phyloP scores from a whole-genome alignment of 108 stramenopile species.

The Craspedostauros australis region DNA sequence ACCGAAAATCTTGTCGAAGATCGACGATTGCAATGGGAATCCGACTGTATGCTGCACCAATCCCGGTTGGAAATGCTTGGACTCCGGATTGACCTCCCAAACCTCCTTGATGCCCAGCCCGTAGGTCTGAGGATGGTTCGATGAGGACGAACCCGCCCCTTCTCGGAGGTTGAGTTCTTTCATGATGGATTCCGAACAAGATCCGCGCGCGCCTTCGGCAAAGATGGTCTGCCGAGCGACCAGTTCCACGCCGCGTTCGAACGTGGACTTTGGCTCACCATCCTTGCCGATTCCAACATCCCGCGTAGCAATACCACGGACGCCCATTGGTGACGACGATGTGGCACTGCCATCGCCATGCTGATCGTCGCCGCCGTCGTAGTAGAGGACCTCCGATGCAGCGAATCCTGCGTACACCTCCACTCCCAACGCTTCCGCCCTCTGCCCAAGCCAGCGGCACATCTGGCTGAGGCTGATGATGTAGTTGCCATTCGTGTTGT shows the following conservation, averaged over 20 bases:
- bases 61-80: constrained; percentile 85
- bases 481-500: constrained; percentile 98
- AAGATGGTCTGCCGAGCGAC: constrained; percentile 94
- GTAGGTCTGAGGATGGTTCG: constrained; percentile 84
- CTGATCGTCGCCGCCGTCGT: constrained; percentile 22
- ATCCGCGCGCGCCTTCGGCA: constrained; percentile 97
- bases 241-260: constrained; percentile 95
- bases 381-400: constrained; percentile 88
- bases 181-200: constrained; percentile 92
- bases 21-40: constrained; percentile 84
- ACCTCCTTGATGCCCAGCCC: constrained; percentile 99
- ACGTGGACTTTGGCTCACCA: constrained; percentile 85
- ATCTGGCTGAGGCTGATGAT: constrained; percentile 89
- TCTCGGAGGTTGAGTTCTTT: constrained; percentile 79
- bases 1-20: constrained; percentile 79
- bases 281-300: constrained; percentile 96
- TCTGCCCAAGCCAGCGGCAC: constrained; percentile 86
- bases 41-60: constrained; percentile 98
- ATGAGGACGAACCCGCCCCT: constrained; percentile 40
- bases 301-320: constrained; percentile 92
- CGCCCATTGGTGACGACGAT: too few species aligned
- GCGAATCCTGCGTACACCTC: constrained; percentile 99
- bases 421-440: constrained; percentile 96
- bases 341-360: not conserved
- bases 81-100: constrained; percentile 94